These are phyloP conservation scores for Knufia petricola DNA, from an alignment of 2,329 filamentous ascomycete genomes.

Conservation along the genomic window DNA sequence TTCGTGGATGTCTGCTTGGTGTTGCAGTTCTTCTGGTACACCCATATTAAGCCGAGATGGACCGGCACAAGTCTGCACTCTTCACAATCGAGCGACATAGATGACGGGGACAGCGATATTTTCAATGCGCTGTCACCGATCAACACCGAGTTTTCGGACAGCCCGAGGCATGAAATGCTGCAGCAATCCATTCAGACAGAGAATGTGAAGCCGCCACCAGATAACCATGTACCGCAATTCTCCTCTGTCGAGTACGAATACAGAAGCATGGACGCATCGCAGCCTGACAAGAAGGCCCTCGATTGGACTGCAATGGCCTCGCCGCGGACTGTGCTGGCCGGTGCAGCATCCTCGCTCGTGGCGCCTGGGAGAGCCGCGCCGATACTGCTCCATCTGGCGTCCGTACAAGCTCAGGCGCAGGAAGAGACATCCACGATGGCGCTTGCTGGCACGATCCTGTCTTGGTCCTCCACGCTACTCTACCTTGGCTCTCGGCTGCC, in stretches of 20 bases:
- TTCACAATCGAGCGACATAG: slow-evolving; percentile 17
- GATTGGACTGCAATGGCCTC: slow-evolving; percentile 26
- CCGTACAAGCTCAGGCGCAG: slow-evolving; percentile 12
- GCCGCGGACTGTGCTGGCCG: slow-evolving; percentile 36
- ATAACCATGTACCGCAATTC: slow-evolving; percentile 16
- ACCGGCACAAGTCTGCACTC: slow-evolving; percentile 27
- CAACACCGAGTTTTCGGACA: slow-evolving; percentile 24
- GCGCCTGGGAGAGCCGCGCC: slow-evolving; percentile 33
- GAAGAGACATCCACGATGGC: slow-evolving; percentile 27
- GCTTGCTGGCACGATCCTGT: slow-evolving; percentile 42
- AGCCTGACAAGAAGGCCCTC: slow-evolving; percentile 10
- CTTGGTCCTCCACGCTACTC: slow-evolving; percentile 47
- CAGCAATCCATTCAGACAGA: slow-evolving; percentile 10
- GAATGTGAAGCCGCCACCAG: slow-evolving; percentile 1
- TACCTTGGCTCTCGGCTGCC: slow-evolving; percentile 53
- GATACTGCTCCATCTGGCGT: slow-evolving; percentile 11
- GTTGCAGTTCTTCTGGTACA: slow-evolving; percentile 58
- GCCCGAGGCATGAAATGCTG: slow-evolving; percentile 10
- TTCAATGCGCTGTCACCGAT: slow-evolving; percentile 32
- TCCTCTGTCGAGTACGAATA: slow-evolving; percentile 18
- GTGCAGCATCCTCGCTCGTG: slow-evolving; percentile 36
- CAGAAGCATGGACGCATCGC: background rate
- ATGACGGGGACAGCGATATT: slow-evolving; percentile 25
- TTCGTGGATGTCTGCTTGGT: slow-evolving; percentile 55
- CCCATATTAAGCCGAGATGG: slow-evolving; percentile 43